Evolutionary conservation across 148 eudicot genomes (phyloP).

Genomic region (Spergularia bocconei): DNA sequence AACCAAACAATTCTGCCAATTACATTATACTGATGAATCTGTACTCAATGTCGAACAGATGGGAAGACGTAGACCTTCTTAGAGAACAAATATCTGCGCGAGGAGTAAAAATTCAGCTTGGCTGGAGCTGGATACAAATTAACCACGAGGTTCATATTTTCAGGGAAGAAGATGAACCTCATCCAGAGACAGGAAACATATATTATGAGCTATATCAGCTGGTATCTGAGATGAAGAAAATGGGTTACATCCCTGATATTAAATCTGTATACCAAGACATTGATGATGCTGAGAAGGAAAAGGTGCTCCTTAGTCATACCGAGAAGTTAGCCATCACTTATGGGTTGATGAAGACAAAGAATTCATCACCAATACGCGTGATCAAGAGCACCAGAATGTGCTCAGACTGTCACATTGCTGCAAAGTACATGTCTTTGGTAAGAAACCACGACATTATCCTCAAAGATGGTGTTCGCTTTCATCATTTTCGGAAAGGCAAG

Average conservation of each 20-base stretch:
- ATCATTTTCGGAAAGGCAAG: slow-evolving; percentile 57
- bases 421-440: slow-evolving; percentile 46
- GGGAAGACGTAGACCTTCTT: slow-evolving; percentile 39
- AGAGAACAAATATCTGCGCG: slow-evolving; percentile 37
- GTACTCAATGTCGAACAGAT: slow-evolving; percentile 39
- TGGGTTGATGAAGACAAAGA: slow-evolving; percentile 49
- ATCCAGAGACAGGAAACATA: slow-evolving; percentile 51
- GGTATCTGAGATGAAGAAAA: slow-evolving; percentile 41
- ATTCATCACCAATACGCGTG: slow-evolving; percentile 44
- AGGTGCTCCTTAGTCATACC: slow-evolving; percentile 48
- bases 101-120: slow-evolving; percentile 34
- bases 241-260: slow-evolving; percentile 49
- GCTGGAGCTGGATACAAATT: slow-evolving; percentile 61
- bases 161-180: slow-evolving; percentile 41
- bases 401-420: slow-evolving; percentile 52
- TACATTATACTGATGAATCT: slow-evolving; percentile 54
- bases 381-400: slow-evolving; percentile 61
- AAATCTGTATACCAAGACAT: slow-evolving; percentile 46
- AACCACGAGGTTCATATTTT: slow-evolving; percentile 41
- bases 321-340: slow-evolving; percentile 66
- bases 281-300: slow-evolving; percentile 45
- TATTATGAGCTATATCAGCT: slow-evolving; percentile 54
- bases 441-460: slow-evolving; percentile 45
- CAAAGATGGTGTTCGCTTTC: slow-evolving; percentile 65
- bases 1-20: slow-evolving; percentile 58